Percentiles rank a stretch among this genome's conserved stretches.
Evolutionary conservation across 2,329 filamentous ascomycete genomes (phyloP).

Genomic region (Helotiales sp.): DNA sequence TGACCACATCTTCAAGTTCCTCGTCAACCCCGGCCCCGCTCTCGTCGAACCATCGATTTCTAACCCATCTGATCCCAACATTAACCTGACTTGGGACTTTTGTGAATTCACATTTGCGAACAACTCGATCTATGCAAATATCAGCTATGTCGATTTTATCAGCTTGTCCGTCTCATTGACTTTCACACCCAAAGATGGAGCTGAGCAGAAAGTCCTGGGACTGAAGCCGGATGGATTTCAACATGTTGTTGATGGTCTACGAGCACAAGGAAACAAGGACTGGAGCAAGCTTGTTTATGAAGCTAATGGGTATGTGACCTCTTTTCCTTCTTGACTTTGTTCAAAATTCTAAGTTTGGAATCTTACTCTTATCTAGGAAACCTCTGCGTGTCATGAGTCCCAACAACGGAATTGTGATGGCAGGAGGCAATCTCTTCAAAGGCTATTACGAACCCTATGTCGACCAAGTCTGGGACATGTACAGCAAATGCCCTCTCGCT

Average conservation of each 20-base stretch:
- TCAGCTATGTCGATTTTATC: conserved; percentile 79
- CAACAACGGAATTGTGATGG: conserved; percentile 45
- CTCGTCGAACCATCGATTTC: conserved; percentile 77
- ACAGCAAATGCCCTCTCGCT: conserved; percentile 49
- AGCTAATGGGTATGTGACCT: conserved; percentile 61
- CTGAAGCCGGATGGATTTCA: conserved; percentile 60
- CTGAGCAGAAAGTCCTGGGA: conserved; percentile 58
- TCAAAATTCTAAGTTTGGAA: conserved; percentile 48
- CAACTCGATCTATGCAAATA: conserved; percentile 67
- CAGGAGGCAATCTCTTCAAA: conserved; percentile 52
- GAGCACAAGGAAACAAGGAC: conserved; percentile 52
- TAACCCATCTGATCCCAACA: conserved; percentile 68
- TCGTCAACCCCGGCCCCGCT: conserved; percentile 69
- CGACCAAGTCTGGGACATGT: conserved; percentile 50
- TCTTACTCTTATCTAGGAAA: conserved; percentile 47
- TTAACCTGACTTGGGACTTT: conserved; percentile 67
- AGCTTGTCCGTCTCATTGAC: conserved; percentile 64
- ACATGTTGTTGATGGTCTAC: conserved; percentile 58
- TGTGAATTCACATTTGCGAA: conserved; percentile 72
- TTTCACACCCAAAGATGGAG: conserved; percentile 50
- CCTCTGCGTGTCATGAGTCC: conserved; percentile 51
- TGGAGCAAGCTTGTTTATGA: conserved; percentile 62
- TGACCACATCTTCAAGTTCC: conserved; percentile 51
- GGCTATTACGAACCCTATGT: conserved; percentile 54
- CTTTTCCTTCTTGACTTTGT: conserved; percentile 71